Conservation (phyloP, 306 rosid genomes). For the Psophocarpus tetragonolobus region DNA sequence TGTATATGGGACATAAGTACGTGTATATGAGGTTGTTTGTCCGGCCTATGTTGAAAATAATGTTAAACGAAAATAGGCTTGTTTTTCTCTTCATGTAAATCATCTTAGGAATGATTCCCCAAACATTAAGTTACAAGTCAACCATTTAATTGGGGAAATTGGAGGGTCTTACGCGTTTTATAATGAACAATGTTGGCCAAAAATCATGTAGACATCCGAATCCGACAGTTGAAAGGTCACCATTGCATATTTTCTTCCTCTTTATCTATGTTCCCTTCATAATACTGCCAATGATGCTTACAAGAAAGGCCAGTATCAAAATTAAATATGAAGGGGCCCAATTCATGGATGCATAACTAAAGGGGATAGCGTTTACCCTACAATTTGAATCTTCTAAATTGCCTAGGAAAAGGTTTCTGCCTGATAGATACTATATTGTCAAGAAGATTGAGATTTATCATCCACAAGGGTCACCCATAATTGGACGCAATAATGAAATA, state of each 20-base stretch:
- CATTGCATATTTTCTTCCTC: slow-evolving; percentile 12
- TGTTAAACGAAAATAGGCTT: neutral
- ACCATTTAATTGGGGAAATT: neutral
- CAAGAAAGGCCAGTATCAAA: slow-evolving; percentile 35
- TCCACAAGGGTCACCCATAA: slow-evolving; percentile 28
- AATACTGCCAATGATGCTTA: slow-evolving; percentile 32
- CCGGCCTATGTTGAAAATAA: neutral
- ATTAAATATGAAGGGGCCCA: slow-evolving; percentile 39
- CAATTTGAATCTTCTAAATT: slow-evolving; percentile 31
- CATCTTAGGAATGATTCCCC: slow-evolving; percentile 17
- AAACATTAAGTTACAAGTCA: slow-evolving; percentile 3
- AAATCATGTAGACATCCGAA: slow-evolving; percentile 1
- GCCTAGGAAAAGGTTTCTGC: slow-evolving; percentile 24
- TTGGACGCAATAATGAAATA: slow-evolving; percentile 38
- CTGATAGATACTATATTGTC: slow-evolving; percentile 29
- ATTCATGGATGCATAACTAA: slow-evolving; percentile 15
- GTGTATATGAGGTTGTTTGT: neutral
- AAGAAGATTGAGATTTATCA: slow-evolving; percentile 39
- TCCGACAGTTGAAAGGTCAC: slow-evolving; percentile 30
- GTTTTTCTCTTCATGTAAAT: neutral
- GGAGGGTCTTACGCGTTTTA: neutral
- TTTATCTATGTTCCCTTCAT: neutral
- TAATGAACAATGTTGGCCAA: slow-evolving; percentile 18
- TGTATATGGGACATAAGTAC: neutral
- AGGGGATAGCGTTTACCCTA: slow-evolving; percentile 24